These are phyloP conservation scores for Suillus spraguei DNA, from an alignment of 768 basidiomycete species.

Conservation along the genomic window DNA sequence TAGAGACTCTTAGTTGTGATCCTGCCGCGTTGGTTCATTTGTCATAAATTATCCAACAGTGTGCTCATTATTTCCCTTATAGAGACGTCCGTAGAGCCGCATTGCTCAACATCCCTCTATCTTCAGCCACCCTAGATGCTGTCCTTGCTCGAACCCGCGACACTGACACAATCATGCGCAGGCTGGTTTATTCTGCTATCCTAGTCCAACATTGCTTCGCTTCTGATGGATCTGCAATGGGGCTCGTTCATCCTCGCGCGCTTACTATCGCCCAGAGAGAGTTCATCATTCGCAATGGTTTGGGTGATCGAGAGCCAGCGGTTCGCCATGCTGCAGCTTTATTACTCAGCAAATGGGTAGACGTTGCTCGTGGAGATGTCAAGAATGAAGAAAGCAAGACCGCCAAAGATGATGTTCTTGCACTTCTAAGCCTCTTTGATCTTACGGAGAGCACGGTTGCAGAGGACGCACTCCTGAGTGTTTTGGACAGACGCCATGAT, in stretches of 20 bases:
- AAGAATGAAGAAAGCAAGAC: slow-evolving; percentile 40
- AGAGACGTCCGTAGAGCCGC: slow-evolving; percentile 89
- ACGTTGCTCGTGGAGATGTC: slow-evolving; percentile 46
- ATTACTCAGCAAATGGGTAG: slow-evolving; percentile 78
- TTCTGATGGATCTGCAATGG: slow-evolving; percentile 40
- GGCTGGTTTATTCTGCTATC: slow-evolving; percentile 65
- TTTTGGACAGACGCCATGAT: slow-evolving; percentile 68
- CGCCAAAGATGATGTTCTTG: slow-evolving; percentile 42
- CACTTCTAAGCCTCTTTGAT: slow-evolving; percentile 62
- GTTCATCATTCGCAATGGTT: slow-evolving; percentile 75
- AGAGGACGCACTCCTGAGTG: slow-evolving; percentile 70
- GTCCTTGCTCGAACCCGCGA: slow-evolving; percentile 83
- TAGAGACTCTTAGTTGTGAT: slow-evolving; percentile 71
- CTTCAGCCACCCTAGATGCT: slow-evolving; percentile 53
- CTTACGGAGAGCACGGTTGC: slow-evolving; percentile 60
- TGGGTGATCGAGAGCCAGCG: slow-evolving; percentile 79
- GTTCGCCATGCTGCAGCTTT: slow-evolving; percentile 75
- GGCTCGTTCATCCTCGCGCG: slow-evolving; percentile 60
- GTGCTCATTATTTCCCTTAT: slow-evolving; percentile 7
- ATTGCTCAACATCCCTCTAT: slow-evolving; percentile 69
- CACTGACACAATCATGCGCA: slow-evolving; percentile 72
- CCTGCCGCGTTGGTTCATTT: slow-evolving; percentile 57
- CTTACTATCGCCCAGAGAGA: slow-evolving; percentile 77
- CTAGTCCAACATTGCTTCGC: slow-evolving; percentile 48
- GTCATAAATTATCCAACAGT: no score